phyloP scores from a whole-genome alignment of 345 rosid genomes.

The Alliaria petiolata region DNA sequence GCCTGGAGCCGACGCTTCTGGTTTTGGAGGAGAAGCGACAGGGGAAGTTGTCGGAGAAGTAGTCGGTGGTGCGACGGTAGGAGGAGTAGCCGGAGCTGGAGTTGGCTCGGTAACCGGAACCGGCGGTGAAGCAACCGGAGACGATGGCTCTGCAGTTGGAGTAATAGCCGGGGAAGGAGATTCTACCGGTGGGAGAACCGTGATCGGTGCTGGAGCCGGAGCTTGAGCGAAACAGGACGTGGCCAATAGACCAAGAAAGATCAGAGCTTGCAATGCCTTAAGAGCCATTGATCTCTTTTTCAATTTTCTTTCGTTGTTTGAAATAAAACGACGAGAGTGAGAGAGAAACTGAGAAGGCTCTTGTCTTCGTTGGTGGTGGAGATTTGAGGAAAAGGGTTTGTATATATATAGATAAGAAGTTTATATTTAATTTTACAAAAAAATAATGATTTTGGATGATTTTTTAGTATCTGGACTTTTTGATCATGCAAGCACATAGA shows the following conservation, averaged over 20 bases:
- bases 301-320: not conserved
- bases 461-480: not conserved
- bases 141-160: constrained; percentile 20
- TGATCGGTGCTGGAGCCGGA: constrained; percentile 30
- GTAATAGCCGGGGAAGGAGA: constrained; percentile 44
- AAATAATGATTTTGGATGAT: not conserved
- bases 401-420: constrained; percentile 11
- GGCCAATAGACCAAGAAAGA: constrained; percentile 63
- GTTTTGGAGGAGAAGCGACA: constrained; percentile 29
- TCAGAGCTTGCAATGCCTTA: constrained; percentile 42
- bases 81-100: constrained; percentile 22
- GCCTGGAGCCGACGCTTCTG: constrained; percentile 17
- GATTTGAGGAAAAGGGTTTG: not conserved
- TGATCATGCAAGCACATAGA: constrained; percentile 26
- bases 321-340: not conserved
- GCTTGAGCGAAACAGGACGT: constrained; percentile 66
- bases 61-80: constrained; percentile 12
- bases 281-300: constrained; percentile 39
- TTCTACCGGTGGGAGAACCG: constrained; percentile 22
- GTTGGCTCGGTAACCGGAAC: constrained; percentile 11
- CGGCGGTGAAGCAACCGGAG: constrained; percentile 16
- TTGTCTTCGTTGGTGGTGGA: constrained; percentile 27
- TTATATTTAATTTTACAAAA: not conserved
- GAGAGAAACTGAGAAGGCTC: constrained; percentile 8
- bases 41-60: constrained; percentile 14